phyloP scores from a whole-genome alignment of 306 rosid species.

The Cicer chorassanicum region DNA sequence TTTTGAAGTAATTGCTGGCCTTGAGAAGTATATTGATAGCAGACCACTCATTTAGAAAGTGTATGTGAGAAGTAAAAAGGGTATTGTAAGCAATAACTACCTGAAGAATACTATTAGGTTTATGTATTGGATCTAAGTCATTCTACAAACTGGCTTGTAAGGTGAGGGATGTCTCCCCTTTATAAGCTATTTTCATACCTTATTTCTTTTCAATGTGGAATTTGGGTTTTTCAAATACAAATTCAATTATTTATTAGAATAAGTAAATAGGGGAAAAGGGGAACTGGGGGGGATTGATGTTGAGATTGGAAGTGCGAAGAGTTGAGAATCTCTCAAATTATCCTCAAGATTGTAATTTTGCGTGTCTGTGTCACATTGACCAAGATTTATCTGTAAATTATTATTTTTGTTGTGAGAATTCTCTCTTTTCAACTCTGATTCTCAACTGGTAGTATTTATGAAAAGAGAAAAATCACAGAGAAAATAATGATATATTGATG shows the following conservation, averaged over 20 bases:
- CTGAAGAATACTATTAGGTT: neutral
- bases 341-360: constrained; percentile 1
- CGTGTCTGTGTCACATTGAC: neutral
- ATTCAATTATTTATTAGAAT: neutral
- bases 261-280: neutral
- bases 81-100: neutral
- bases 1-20: constrained; percentile 32
- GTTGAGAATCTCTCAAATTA: neutral
- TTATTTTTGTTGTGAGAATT: neutral
- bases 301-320: neutral
- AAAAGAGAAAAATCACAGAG: neutral
- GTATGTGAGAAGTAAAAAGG: neutral
- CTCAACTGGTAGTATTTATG: neutral
- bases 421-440: neutral
- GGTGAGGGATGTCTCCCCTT: no score
- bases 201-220: no score
- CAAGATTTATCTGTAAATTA: neutral
- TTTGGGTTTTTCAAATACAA: neutral
- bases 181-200: no score
- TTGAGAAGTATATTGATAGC: constrained; percentile 25
- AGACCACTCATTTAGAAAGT: neutral
- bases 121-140: no score
- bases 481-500: neutral
- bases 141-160: no score
- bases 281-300: neutral